Evolutionary conservation across 2,329 filamentous ascomycete species (phyloP).

Genomic region (Aspergillus eucalypticola): DNA sequence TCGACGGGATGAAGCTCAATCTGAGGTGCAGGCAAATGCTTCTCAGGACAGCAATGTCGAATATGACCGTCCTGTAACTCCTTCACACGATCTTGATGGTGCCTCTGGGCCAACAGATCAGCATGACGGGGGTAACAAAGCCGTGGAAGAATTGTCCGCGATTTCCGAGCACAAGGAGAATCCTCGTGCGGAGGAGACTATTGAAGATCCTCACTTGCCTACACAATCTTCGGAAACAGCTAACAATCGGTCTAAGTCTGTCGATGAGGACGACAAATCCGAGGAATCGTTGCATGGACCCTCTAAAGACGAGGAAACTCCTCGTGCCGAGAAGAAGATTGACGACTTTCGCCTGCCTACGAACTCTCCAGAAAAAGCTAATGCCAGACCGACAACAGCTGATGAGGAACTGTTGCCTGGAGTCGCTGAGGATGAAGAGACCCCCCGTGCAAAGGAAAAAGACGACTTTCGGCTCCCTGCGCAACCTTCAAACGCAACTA

Average conservation of each 20-base stretch:
- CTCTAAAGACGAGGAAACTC: too few relatives aligned
- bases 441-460: not conserved
- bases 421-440: conserved; percentile 2
- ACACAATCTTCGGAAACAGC: not conserved
- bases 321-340: too few relatives aligned
- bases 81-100: not conserved
- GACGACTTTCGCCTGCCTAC: too few relatives aligned
- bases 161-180: not conserved
- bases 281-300: too few relatives aligned
- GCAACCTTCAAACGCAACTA: conserved; percentile 5
- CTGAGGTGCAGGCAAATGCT: not conserved
- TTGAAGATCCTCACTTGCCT: not conserved
- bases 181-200: not conserved
- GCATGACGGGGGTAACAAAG: not conserved
- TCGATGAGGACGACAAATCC: too few relatives aligned
- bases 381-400: too few relatives aligned
- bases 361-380: too few relatives aligned
- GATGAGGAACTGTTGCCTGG: not conserved
- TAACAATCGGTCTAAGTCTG: not conserved
- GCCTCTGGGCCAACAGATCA: not conserved
- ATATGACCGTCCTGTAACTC: not conserved
- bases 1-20: not conserved
- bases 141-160: not conserved
- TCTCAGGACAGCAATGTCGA: not conserved
- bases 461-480: not conserved